Percentiles rank a stretch among this genome's conserved stretches.
These are phyloP conservation scores for Sicyos edulis DNA, from an alignment of 306 rosid species.

Conservation along the genomic window DNA sequence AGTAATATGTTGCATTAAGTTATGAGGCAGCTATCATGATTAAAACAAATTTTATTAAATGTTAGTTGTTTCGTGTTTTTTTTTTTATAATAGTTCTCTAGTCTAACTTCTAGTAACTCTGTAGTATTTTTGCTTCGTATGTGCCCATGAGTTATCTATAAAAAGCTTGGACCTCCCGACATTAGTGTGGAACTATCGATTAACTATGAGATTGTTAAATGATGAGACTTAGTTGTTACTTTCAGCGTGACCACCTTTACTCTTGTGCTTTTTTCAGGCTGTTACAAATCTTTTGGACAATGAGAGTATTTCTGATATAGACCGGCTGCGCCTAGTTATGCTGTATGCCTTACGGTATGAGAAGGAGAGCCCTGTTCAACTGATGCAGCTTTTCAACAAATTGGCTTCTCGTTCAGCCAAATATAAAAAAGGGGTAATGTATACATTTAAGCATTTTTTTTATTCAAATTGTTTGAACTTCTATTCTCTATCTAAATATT, in stretches of 20 bases:
- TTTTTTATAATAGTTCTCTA: not conserved
- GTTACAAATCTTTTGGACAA: constrained; percentile 65
- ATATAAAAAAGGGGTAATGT: constrained; percentile 70
- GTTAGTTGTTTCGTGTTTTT: not conserved
- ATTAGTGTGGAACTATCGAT: not conserved
- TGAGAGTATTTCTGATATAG: constrained; percentile 69
- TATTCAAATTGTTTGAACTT: constrained; percentile 13
- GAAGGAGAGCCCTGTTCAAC: constrained; percentile 88
- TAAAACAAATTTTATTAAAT: not conserved
- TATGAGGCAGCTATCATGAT: not conserved
- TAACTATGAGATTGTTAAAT: constrained; percentile 18
- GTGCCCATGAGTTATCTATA: not conserved
- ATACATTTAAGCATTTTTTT: constrained; percentile 10
- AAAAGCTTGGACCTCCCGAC: not conserved
- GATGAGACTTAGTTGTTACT: not conserved
- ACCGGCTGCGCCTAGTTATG: constrained; percentile 77
- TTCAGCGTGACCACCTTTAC: constrained; percentile 21
- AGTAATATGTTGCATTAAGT: not conserved
- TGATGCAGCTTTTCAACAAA: constrained; percentile 78
- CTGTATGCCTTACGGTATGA: constrained; percentile 86
- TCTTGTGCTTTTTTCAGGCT: constrained; percentile 54
- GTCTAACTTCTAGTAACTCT: not conserved
- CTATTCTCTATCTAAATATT: constrained; percentile 1
- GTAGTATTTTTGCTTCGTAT: constrained; percentile 4
- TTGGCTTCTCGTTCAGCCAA: constrained; percentile 68